Percentiles rank a stretch among this genome's conserved stretches.
Evolutionary conservation across 2,329 filamentous ascomycete species (phyloP).

Genomic region (Ascochyta rabiei): DNA sequence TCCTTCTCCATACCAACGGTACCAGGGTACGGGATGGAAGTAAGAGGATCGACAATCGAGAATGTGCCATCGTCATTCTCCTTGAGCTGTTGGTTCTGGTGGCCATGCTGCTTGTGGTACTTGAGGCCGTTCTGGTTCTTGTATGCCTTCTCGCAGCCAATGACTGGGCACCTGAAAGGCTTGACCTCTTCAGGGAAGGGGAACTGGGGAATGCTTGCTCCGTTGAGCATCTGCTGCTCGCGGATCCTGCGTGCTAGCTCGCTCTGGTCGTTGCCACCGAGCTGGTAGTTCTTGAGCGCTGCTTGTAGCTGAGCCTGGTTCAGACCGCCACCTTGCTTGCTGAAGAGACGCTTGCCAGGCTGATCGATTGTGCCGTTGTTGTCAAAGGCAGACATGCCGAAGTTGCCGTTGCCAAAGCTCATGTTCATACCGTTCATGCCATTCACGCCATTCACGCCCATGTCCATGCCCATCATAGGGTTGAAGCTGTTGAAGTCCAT

Average conservation of each 20-base stretch:
- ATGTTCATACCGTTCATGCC: slow-evolving; percentile 42
- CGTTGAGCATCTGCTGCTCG: slow-evolving; percentile 67
- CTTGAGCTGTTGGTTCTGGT: slow-evolving; percentile 94
- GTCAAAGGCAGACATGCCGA: slow-evolving; percentile 51
- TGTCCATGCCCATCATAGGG: slow-evolving; percentile 43
- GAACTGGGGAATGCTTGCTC: slow-evolving; percentile 49
- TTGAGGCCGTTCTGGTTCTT: slow-evolving; percentile 99
- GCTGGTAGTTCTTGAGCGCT: slow-evolving; percentile 76
- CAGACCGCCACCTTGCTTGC: slow-evolving; percentile 75
- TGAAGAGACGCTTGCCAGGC: slow-evolving; percentile 91
- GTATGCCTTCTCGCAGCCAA: slow-evolving; percentile 98
- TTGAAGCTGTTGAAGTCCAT: slow-evolving; percentile 64
- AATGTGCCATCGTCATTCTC: slow-evolving; percentile 97
- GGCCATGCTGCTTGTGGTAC: slow-evolving; percentile 86
- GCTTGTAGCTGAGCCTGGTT: slow-evolving; percentile 73
- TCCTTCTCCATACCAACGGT: slow-evolving; percentile 99
- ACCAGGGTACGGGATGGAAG: slow-evolving; percentile 89
- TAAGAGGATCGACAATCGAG: slow-evolving; percentile 96
- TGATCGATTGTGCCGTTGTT: slow-evolving; percentile 74
- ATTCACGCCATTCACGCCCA: slow-evolving; percentile 37
- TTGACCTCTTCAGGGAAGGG: slow-evolving; percentile 82
- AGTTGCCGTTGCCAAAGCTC: slow-evolving; percentile 46
- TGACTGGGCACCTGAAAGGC: slow-evolving; percentile 96
- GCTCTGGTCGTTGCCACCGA: slow-evolving; percentile 67
- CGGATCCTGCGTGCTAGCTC: slow-evolving; percentile 72